Conservation (phyloP, 768 basidiomycete genomes). For the Mycena filopes region DNA sequence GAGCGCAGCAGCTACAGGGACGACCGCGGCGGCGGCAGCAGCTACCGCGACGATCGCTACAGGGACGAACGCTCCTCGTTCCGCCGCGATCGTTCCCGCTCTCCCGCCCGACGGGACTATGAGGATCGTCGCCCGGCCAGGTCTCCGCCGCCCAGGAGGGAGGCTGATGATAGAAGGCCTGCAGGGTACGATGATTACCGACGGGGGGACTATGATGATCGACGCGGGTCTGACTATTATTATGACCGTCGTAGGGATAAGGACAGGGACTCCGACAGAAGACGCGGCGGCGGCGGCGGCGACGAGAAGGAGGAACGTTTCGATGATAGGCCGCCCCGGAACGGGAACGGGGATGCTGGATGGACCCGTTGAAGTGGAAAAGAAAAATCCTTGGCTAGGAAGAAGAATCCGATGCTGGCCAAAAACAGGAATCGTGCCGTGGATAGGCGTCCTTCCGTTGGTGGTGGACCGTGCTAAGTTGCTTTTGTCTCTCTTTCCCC, state of each 20-base stretch:
- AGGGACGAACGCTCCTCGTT: constrained; percentile 57
- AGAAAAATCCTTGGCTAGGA: constrained; percentile 44
- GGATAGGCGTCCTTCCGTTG: constrained; percentile 35
- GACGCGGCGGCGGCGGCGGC: constrained; percentile 38
- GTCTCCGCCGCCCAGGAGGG: constrained; percentile 68
- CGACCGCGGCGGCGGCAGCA: constrained; percentile 53
- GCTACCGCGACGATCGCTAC: constrained; percentile 53
- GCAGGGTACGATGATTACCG: constrained; percentile 93
- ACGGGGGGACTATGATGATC: constrained; percentile 86
- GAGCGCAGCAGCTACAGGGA: constrained; percentile 70
- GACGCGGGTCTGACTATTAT: constrained; percentile 86
- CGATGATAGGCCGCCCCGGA: constrained; percentile 81
- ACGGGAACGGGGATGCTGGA: constrained; percentile 85
- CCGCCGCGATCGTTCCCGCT: constrained; percentile 87
- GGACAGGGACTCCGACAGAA: constrained; percentile 83
- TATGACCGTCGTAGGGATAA: constrained; percentile 90
- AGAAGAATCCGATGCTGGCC: constrained; percentile 45
- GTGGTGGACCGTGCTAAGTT: constrained; percentile 39
- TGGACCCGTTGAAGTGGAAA: constrained; percentile 69
- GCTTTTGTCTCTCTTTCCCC: constrained; percentile 55
- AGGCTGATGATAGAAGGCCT: constrained; percentile 84
- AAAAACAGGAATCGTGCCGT: constrained; percentile 51
- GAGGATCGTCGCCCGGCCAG: constrained; percentile 47
- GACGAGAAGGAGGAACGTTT: constrained; percentile 86
- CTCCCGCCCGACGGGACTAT: constrained; percentile 78